Evolutionary conservation across 495 filamentous ascomycete species (phyloP).

Genomic region (Aspergillus sparsus): DNA sequence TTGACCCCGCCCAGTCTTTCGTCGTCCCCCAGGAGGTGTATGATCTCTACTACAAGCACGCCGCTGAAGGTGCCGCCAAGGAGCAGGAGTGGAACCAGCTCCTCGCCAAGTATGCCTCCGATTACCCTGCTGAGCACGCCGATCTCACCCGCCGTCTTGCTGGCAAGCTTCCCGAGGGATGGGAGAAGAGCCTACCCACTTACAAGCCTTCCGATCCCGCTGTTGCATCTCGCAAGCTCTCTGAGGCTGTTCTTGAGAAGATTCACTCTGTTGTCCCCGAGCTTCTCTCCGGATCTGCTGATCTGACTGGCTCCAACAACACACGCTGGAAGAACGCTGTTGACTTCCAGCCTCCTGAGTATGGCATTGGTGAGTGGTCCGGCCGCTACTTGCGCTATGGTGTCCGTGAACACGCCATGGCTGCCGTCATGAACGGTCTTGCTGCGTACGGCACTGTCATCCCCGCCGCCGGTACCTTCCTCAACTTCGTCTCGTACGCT

Average conservation of each 20-base stretch:
- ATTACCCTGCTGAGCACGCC: conserved; percentile 72
- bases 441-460: conserved; percentile 93
- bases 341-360: conserved; percentile 93
- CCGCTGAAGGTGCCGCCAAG: conserved; percentile 79
- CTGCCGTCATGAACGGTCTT: conserved; percentile 96
- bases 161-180: conserved; percentile 89
- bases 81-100: conserved; percentile 97
- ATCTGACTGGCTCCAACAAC: conserved; percentile 98
- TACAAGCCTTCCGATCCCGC: conserved; percentile 89
- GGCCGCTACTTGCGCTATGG: conserved; percentile 97
- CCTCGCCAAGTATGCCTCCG: conserved; percentile 77
- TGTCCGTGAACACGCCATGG: conserved; percentile 98
- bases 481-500: conserved; percentile 99
- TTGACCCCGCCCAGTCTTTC: conserved; percentile 92
- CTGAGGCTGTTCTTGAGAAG: conserved; percentile 88
- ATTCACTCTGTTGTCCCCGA: conserved; percentile 84
- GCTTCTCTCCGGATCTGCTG: conserved; percentile 92
- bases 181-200: conserved; percentile 90
- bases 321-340: conserved; percentile 95
- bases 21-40: conserved; percentile 94
- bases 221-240: conserved; percentile 90
- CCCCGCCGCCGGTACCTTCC: conserved; percentile 92
- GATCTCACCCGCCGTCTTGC: conserved; percentile 81
- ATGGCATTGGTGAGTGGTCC: conserved; percentile 79
- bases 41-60: conserved; percentile 80